Evolutionary conservation across 768 basidiomycete species (phyloP).

Genomic region (Termitomyces sp.): DNA sequence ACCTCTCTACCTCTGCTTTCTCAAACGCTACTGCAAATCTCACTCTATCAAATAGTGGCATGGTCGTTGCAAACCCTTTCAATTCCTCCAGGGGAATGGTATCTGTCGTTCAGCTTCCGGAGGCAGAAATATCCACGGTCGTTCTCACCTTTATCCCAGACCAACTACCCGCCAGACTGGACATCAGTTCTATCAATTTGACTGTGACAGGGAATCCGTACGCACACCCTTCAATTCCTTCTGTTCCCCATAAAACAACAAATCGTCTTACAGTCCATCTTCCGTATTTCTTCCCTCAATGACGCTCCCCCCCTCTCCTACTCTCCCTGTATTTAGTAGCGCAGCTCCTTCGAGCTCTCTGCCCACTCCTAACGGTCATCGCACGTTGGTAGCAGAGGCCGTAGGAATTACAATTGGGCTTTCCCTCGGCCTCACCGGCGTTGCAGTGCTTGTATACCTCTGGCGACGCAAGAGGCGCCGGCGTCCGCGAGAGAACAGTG

Average conservation of each 20-base stretch:
- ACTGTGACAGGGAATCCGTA: slow-evolving; percentile 34
- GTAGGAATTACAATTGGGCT: slow-evolving; percentile 25
- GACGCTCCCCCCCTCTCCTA: slow-evolving; percentile 29
- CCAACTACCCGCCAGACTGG: slow-evolving; percentile 25
- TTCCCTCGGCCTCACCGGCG: slow-evolving; percentile 22
- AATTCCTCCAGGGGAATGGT: slow-evolving; percentile 37
- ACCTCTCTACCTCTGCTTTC: slow-evolving; percentile 33
- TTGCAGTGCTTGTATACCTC: slow-evolving; percentile 17
- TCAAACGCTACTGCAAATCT: slow-evolving; percentile 53
- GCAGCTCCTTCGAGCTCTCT: slow-evolving; percentile 4
- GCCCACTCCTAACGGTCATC: slow-evolving; percentile 7
- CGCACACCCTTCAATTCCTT: slow-evolving; percentile 5
- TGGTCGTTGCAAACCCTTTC: slow-evolving; percentile 27
- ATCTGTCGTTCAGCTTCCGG: slow-evolving; percentile 33
- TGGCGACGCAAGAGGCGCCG: slow-evolving; percentile 19
- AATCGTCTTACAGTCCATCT: slow-evolving; percentile 11
- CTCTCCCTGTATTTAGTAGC: slow-evolving; percentile 24
- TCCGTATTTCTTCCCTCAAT: slow-evolving; percentile 29
- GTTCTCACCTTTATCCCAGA: slow-evolving; percentile 33
- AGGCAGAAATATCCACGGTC: slow-evolving; percentile 35
- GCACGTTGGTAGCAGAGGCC: slow-evolving; percentile 15
- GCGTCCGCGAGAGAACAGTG: slow-evolving; percentile 2
- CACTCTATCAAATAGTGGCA: slow-evolving; percentile 37
- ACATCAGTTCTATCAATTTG: slow-evolving; percentile 32
- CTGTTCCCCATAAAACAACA: not conserved